Percentiles rank a stretch among this genome's conserved stretches.
Conservation (phyloP, 2,329 filamentous ascomycete genomes). For the Apiospora marii region DNA sequence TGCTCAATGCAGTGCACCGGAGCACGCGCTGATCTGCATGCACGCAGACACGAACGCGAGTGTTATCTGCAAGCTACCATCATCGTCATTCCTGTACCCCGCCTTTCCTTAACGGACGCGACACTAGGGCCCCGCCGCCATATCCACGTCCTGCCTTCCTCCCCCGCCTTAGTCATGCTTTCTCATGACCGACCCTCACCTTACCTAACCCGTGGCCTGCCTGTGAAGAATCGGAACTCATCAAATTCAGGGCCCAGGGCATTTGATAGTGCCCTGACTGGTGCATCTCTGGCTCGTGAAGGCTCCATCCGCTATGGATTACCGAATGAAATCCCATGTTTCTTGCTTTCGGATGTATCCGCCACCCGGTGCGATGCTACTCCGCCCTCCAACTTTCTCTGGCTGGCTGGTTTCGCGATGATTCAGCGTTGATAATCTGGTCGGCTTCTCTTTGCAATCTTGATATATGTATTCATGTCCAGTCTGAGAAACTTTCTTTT, state of each 20-base stretch:
- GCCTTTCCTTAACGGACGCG: neutral
- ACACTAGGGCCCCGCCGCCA: neutral
- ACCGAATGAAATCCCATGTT: constrained; percentile 1
- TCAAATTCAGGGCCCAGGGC: neutral
- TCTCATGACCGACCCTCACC: constrained; percentile 14
- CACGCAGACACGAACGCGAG: neutral
- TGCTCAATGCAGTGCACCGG: neutral
- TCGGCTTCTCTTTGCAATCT: neutral
- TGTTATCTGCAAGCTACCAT: neutral
- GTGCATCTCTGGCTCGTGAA: neutral
- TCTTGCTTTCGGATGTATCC: constrained; percentile 5
- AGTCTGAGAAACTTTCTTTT: neutral
- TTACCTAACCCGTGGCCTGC: constrained; percentile 7
- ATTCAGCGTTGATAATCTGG: constrained; percentile 17
- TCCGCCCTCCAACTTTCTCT: neutral
- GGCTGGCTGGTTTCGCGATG: neutral
- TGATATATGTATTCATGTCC: neutral
- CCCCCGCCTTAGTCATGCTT: constrained; percentile 24
- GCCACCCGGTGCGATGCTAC: neutral
- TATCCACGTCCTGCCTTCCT: neutral
- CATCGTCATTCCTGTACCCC: constrained; percentile 10
- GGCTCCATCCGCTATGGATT: neutral
- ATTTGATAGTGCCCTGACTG: neutral
- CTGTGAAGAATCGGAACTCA: neutral
- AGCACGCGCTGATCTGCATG: neutral